Evolutionary conservation across 1,284 basidiomycete species (phyloP).

Genomic region (Bjerkandera adusta): DNA sequence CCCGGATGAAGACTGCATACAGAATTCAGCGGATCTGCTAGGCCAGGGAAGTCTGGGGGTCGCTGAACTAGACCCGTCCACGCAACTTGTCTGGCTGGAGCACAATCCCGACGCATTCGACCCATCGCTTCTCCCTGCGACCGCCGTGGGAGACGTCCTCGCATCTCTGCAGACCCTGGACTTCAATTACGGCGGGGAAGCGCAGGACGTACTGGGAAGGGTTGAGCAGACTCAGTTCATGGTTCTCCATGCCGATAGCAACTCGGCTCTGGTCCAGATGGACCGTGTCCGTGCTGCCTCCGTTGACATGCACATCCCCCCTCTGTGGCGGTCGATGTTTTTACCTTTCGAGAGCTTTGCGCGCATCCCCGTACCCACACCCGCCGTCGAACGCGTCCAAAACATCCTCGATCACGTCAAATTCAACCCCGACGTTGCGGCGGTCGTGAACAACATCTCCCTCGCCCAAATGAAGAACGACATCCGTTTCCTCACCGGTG

Average conservation of each 20-base stretch:
- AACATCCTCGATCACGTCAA: conserved; percentile 46
- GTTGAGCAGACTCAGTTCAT: neutral
- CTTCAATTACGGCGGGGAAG: neutral
- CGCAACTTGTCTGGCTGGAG: conserved; percentile 61
- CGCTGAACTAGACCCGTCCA: neutral
- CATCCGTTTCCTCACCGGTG: conserved; percentile 81
- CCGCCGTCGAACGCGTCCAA: conserved; percentile 48
- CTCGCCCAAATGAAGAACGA: conserved; percentile 62
- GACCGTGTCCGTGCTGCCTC: conserved; percentile 2
- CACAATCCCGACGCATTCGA: conserved; percentile 50
- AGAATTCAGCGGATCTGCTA: neutral
- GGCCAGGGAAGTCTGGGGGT: neutral
- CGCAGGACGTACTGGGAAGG: neutral
- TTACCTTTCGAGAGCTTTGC: conserved; percentile 34
- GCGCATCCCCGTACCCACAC: conserved; percentile 50
- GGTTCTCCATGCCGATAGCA: conserved; percentile 1
- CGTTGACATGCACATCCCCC: conserved; percentile 31
- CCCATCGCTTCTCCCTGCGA: conserved; percentile 21
- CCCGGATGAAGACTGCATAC: conserved; percentile 6
- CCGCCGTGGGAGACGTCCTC: neutral
- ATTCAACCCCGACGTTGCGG: conserved; percentile 60
- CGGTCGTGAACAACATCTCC: conserved; percentile 63
- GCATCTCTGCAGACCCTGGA: neutral
- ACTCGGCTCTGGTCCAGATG: conserved; percentile 10
- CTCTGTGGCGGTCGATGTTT: conserved; percentile 29